Evolutionary conservation across 352 stramenopile species (phyloP).

Genomic region (Globisporangium emineosum): DNA sequence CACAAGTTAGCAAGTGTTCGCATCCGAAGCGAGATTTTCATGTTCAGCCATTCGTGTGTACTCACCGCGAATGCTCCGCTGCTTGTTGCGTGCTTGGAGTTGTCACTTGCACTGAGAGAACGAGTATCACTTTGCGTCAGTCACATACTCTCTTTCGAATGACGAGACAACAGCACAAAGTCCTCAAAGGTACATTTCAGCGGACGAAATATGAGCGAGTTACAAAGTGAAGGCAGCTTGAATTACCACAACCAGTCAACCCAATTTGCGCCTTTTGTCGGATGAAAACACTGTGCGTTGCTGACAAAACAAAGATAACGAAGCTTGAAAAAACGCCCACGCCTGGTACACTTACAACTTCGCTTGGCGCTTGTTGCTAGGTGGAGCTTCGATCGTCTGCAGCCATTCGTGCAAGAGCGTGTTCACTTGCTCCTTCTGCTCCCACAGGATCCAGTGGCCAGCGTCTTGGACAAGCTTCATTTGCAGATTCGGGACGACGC

Average conservation of each 20-base stretch:
- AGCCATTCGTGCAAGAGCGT: slow-evolving; percentile 13
- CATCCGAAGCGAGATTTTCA: too few relatives aligned
- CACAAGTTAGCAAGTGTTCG: too few relatives aligned
- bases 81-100: too few relatives aligned
- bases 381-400: slow-evolving; percentile 1
- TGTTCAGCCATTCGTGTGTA: too few relatives aligned
- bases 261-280: background rate
- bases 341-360: slow-evolving; percentile 21
- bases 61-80: background rate
- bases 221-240: background rate
- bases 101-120: too few relatives aligned
- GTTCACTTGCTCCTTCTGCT: slow-evolving; percentile 12
- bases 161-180: too few relatives aligned
- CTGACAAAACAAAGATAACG: background rate
- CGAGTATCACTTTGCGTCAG: background rate
- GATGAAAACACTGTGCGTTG: background rate
- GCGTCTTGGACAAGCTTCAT: slow-evolving; percentile 9
- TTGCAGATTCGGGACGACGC: slow-evolving; percentile 15
- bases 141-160: background rate
- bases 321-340: background rate
- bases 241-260: background rate
- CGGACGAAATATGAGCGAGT: background rate
- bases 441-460: slow-evolving; percentile 15
- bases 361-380: slow-evolving; percentile 6
- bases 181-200: background rate